Evolutionary conservation across 1,284 basidiomycete species (phyloP).

Genomic region (Malassezia slooffiae): DNA sequence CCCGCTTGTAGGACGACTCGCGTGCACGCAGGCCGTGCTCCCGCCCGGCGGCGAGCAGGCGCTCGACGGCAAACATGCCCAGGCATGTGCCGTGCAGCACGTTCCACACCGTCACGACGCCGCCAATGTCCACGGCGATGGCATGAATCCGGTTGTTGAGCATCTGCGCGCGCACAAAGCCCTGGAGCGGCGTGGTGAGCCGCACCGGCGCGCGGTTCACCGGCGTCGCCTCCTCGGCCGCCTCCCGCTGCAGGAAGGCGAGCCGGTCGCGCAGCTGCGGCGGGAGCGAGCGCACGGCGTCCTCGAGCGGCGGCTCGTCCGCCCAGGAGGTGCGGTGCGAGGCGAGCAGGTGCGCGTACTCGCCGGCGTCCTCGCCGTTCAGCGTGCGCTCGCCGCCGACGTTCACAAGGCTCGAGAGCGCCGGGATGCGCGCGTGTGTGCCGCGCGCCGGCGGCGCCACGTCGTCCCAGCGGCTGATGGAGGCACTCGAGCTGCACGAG

Average conservation of each 20-base stretch:
- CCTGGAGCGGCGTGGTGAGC: conserved; percentile 64
- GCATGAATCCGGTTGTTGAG: conserved; percentile 86
- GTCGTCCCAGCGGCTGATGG: conserved; percentile 61
- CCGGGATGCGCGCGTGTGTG: conserved; percentile 15
- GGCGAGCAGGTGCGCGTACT: too few species aligned
- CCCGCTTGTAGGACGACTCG: not conserved
- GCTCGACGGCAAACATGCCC: conserved; percentile 62
- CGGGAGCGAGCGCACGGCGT: too few species aligned
- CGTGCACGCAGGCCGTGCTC: conserved; percentile 15
- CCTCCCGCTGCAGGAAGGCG: conserved; percentile 54
- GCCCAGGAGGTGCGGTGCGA: conserved; percentile 22
- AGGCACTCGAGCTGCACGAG: conserved; percentile 68
- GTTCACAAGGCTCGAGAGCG: too few species aligned
- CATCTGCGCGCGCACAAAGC: conserved; percentile 69
- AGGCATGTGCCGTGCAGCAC: conserved; percentile 67
- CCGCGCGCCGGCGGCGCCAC: conserved; percentile 47
- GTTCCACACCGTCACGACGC: conserved; percentile 82
- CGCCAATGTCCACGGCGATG: conserved; percentile 74
- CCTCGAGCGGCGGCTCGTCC: conserved; percentile 11
- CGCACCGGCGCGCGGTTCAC: conserved; percentile 57
- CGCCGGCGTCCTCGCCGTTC: too few species aligned
- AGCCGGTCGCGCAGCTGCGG: not conserved
- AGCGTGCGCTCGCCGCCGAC: too few species aligned
- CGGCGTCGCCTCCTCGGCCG: conserved; percentile 67
- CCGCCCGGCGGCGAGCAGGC: conserved; percentile 50